Evolutionary conservation across 2,329 filamentous ascomycete genomes (phyloP).

Genomic region (Colletotrichum navitas): DNA sequence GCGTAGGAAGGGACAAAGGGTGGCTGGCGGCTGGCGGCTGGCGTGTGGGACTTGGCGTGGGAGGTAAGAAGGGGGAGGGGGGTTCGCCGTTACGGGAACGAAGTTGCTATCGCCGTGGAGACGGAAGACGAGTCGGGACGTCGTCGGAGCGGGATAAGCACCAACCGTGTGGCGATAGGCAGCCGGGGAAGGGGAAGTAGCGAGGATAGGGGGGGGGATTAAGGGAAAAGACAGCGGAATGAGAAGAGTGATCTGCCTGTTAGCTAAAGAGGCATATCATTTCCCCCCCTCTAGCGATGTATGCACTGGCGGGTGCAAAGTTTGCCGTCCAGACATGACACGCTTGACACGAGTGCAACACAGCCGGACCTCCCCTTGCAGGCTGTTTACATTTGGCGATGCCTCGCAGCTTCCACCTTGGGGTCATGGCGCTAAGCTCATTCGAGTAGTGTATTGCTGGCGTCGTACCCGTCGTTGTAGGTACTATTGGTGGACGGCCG

Average conservation of each 20-base stretch:
- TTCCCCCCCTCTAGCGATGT: not conserved
- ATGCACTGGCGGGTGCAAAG: too few relatives aligned
- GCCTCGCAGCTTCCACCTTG: conserved; percentile 37
- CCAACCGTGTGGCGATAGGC: not conserved
- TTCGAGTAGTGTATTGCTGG: conserved; percentile 19
- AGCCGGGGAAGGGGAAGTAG: not conserved
- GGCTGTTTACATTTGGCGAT: conserved; percentile 25
- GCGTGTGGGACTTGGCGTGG: conserved; percentile 31
- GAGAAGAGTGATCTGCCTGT: not conserved
- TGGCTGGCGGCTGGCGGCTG: conserved; percentile 38
- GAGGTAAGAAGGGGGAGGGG: conserved; percentile 24
- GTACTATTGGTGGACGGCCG: conserved; percentile 18
- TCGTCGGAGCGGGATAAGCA: conserved; percentile 13
- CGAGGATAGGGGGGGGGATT: not conserved
- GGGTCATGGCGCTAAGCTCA: conserved; percentile 36
- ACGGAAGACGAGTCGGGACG: not conserved
- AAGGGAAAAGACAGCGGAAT: not conserved
- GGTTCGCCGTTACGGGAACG: conserved; percentile 17
- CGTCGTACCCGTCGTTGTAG: too few relatives aligned
- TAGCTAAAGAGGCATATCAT: conserved; percentile 17
- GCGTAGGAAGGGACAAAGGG: conserved; percentile 13
- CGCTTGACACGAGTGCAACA: conserved; percentile 35
- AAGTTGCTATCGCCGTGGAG: conserved; percentile 37
- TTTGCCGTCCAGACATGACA: conserved; percentile 29
- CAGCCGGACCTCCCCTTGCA: conserved; percentile 22